These are phyloP conservation scores for Arabidopsis arenosa DNA, from an alignment of 345 rosid genomes.

Conservation along the genomic window DNA sequence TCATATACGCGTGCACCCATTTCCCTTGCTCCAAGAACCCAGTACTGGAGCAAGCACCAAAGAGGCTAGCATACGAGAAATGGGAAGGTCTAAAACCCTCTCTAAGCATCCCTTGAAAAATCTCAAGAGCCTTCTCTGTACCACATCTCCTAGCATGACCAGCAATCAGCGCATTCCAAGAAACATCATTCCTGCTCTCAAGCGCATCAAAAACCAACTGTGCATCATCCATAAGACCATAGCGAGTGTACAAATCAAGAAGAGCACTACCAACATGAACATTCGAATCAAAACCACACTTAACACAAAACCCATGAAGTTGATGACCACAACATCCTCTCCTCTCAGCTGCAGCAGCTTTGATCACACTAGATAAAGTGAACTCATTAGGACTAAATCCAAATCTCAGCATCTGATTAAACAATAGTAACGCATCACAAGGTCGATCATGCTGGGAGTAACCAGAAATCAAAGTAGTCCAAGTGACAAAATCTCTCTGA, in stretches of 20 bases:
- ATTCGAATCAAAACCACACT: constrained; percentile 55
- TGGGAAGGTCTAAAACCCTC: constrained; percentile 55
- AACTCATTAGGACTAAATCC: constrained; percentile 59
- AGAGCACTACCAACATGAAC: constrained; percentile 70
- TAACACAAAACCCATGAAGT: constrained; percentile 58
- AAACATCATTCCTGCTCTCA: constrained; percentile 62
- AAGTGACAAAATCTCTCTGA: constrained; percentile 51
- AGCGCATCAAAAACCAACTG: constrained; percentile 50
- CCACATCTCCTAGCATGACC: constrained; percentile 63
- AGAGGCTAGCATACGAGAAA: constrained; percentile 58
- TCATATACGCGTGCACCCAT: constrained; percentile 69
- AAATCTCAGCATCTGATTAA: constrained; percentile 51
- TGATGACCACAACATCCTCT: constrained; percentile 51
- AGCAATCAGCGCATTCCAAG: constrained; percentile 76
- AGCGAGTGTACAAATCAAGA: constrained; percentile 63
- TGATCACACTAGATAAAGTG: constrained; percentile 63
- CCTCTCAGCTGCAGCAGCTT: constrained; percentile 55
- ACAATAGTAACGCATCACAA: constrained; percentile 54
- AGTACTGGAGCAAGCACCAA: constrained; percentile 56
- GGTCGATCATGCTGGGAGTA: constrained; percentile 57
- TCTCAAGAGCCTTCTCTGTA: constrained; percentile 54
- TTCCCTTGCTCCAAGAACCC: constrained; percentile 77
- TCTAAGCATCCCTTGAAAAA: constrained; percentile 58
- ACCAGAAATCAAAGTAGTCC: constrained; percentile 70
- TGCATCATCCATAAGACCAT: constrained; percentile 58